Evolutionary conservation across 1,284 basidiomycete species (phyloP).

Genomic region (Cutaneotrichosporon mucoides): DNA sequence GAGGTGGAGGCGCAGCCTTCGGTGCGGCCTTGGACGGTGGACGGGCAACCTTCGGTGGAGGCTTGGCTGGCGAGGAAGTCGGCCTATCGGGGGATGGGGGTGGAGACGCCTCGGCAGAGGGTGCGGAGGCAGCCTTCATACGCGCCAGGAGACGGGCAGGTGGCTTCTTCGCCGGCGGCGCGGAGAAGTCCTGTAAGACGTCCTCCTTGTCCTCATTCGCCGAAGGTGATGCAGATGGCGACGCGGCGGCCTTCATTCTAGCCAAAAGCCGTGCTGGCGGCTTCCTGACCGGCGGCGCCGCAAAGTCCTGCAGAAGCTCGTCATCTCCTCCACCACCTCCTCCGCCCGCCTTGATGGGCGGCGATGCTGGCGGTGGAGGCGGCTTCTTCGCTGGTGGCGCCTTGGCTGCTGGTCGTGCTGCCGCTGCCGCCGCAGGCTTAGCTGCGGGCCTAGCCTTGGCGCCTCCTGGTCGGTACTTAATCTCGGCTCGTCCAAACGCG

Average conservation of each 20-base stretch:
- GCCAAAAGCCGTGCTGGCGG: slow-evolving; percentile 1
- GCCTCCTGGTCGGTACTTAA: slow-evolving; percentile 72
- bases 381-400: slow-evolving; percentile 7
- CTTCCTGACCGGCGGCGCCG: slow-evolving; percentile 3
- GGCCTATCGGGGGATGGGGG: not conserved
- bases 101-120: not conserved
- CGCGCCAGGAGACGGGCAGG: not conserved
- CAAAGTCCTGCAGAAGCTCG: slow-evolving; percentile 13
- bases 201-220: not conserved
- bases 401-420: slow-evolving; percentile 22
- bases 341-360: slow-evolving; percentile 31
- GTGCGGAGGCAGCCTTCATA: not conserved
- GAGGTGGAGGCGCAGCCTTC: slow-evolving; percentile 5
- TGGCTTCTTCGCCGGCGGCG: slow-evolving; percentile 1
- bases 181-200: not conserved
- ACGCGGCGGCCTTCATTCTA: not conserved
- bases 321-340: slow-evolving; percentile 17
- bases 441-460: slow-evolving; percentile 54
- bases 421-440: slow-evolving; percentile 30
- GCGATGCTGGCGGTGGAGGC: slow-evolving; percentile 14
- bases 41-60: slow-evolving; percentile 1
- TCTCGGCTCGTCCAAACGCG: slow-evolving; percentile 79
- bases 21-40: slow-evolving; percentile 26
- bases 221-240: not conserved
- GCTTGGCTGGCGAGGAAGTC: slow-evolving; percentile 5